These are phyloP conservation scores for Helotiales sp. DNA, from an alignment of 2,329 filamentous ascomycete genomes.

Conservation along the genomic window DNA sequence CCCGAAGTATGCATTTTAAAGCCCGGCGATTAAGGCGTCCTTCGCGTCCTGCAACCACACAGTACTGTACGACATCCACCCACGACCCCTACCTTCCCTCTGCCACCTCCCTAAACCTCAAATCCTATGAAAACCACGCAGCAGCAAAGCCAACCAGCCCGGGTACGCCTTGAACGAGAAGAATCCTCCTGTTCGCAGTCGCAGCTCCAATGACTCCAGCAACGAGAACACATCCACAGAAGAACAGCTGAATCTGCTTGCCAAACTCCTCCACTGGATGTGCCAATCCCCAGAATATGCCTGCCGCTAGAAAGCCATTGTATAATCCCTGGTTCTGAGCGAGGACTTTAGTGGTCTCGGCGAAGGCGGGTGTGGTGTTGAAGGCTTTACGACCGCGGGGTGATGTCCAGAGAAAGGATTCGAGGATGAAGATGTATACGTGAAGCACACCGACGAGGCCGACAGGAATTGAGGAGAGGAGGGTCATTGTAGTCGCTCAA, in stretches of 20 bases:
- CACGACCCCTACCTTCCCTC: background rate
- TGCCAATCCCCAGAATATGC: conserved; percentile 47
- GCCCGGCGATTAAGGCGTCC: too few species aligned
- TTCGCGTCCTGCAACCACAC: too few species aligned
- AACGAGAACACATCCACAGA: conserved; percentile 45
- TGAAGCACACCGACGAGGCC: conserved; percentile 44
- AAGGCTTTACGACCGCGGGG: conserved; percentile 47
- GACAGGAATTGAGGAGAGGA: conserved; percentile 38
- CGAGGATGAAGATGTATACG: conserved; percentile 49
- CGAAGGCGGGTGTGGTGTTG: conserved; percentile 45
- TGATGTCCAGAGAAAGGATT: conserved; percentile 52
- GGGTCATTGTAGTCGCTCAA: conserved; percentile 33
- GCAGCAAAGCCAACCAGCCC: conserved; percentile 34
- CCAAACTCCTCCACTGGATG: conserved; percentile 45
- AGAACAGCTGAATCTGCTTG: conserved; percentile 47
- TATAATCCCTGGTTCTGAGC: conserved; percentile 54
- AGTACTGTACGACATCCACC: too few species aligned
- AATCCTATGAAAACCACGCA: conserved; percentile 16
- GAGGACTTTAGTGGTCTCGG: conserved; percentile 44
- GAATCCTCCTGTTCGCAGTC: conserved; percentile 43
- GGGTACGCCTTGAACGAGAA: conserved; percentile 45
- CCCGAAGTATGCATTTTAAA: too few species aligned
- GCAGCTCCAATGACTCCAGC: conserved; percentile 47
- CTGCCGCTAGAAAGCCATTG: conserved; percentile 53
- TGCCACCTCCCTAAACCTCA: background rate